phyloP scores from a whole-genome alignment of 805 yeast genomes.

The Wickerhamomyces hampshirensis region DNA sequence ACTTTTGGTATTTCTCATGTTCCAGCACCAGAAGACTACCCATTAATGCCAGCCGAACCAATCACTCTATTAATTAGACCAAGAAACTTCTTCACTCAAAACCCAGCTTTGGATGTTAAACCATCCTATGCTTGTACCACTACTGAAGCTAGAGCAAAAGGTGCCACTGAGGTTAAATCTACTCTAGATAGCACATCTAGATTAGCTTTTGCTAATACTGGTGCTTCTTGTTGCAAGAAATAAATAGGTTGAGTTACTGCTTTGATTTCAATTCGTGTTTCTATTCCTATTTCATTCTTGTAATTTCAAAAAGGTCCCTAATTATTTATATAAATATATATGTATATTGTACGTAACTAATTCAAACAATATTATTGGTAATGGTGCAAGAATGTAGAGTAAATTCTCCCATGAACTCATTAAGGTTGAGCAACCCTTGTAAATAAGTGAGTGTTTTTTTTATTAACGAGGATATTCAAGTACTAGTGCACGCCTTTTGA shows the following conservation, averaged over 20 bases:
- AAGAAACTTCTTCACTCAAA: conserved; percentile 71
- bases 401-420: no score
- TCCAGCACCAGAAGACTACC: conserved; percentile 90
- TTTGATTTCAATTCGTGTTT: no score
- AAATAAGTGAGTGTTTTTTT: no score
- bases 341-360: no score
- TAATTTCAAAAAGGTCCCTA: no score
- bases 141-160: conserved; percentile 32
- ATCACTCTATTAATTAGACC: conserved; percentile 72
- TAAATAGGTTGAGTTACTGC: conserved; percentile 7
- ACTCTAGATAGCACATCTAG: conserved; percentile 44
- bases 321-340: no score
- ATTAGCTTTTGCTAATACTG: conserved; percentile 38
- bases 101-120: conserved; percentile 70
- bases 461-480: no score
- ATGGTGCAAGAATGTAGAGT: no score
- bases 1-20: conserved; percentile 82
- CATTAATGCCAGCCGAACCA: conserved; percentile 85
- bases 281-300: no score
- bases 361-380: no score
- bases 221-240: conserved; percentile 23
- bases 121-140: conserved; percentile 57
- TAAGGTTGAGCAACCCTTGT: no score
- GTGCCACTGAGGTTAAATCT: conserved; percentile 35
- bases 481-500: no score